Evolutionary conservation across 768 basidiomycete species (phyloP).

Genomic region (Podaxis sp.): DNA sequence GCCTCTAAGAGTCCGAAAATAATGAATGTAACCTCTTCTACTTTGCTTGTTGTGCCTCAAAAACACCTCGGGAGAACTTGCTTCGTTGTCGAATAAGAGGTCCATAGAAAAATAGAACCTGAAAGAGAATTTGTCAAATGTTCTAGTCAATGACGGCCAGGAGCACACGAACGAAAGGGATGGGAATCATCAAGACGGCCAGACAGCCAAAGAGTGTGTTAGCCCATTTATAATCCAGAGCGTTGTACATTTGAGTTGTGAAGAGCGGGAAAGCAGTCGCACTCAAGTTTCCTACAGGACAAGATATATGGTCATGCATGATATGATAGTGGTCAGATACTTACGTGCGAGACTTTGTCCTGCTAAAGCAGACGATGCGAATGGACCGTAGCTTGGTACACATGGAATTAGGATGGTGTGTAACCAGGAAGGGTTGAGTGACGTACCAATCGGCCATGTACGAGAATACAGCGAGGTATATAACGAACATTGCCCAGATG

Average conservation of each 20-base stretch:
- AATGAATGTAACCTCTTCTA: not conserved
- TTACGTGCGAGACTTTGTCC: conserved; percentile 60
- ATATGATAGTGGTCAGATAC: not conserved
- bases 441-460: conserved; percentile 67
- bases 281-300: conserved; percentile 31
- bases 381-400: conserved; percentile 46
- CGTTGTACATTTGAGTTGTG: conserved; percentile 54
- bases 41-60: not conserved
- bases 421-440: not conserved
- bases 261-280: conserved; percentile 62
- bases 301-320: not conserved
- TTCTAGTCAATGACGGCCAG: not conserved
- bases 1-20: too few species aligned
- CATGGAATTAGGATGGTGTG: not conserved
- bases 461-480: conserved; percentile 57
- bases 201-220: conserved; percentile 56
- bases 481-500: conserved; percentile 45
- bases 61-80: conserved; percentile 37
- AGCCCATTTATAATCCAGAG: conserved; percentile 59
- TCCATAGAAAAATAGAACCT: conserved; percentile 45
- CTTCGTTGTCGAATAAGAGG: conserved; percentile 38
- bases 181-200: conserved; percentile 50
- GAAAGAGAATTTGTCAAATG: not conserved
- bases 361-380: conserved; percentile 68
- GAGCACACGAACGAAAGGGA: conserved; percentile 50